Evolutionary conservation across 1,284 basidiomycete species (phyloP), one percentile per base, ranked within the genome.

Genomic region (Cronartium ribicola): DNA sequence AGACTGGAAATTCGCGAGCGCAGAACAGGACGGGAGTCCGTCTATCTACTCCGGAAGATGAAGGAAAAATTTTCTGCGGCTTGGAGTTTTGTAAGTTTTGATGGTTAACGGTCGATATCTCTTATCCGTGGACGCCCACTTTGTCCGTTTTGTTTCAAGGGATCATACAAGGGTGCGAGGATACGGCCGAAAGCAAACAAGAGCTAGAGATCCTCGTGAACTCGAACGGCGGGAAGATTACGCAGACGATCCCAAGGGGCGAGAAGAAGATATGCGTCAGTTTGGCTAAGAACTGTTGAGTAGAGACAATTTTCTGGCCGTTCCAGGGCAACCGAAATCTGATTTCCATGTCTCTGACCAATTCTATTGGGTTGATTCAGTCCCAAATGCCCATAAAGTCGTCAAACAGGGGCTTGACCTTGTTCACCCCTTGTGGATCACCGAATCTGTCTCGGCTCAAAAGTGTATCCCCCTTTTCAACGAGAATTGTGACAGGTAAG

Each of bases 361-460:
- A 43, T 68, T 22, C 4, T n/a, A 55, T 51, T 61, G 4, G 41
- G 13, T 64, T 6, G 22, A n/a, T 41, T 17, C 46, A 72, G 70
- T 55, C 39, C 66, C 51, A 51, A 44, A 65, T 59, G 70, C 63
- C 7, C 36, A 66, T 43, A 64, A 66, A 40, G 61, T 55, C 14
- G 59, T 72, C 22, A 59, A 60, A 13, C 61, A 72, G 11, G 63
- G 63, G 11, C 44, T 65, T 37, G 48, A 57, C 22, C 48, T 72
- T 39, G 46, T 72, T 14, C 70, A 72, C n/a, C 70, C 70, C 7
- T 63, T 59, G 55, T 72, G 70, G 70, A 60, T 72, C 39, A 6
- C 43, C 17, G 70, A 72, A 59, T 72, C 62, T 40, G 48, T 72
- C 14, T 17, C 55, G 39, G 70, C 63, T 29, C 59, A 60, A 41